These are phyloP conservation scores for Erigeron philadelphicus DNA, from an alignment of 140 eudicot genomes.

Conservation along the genomic window DNA sequence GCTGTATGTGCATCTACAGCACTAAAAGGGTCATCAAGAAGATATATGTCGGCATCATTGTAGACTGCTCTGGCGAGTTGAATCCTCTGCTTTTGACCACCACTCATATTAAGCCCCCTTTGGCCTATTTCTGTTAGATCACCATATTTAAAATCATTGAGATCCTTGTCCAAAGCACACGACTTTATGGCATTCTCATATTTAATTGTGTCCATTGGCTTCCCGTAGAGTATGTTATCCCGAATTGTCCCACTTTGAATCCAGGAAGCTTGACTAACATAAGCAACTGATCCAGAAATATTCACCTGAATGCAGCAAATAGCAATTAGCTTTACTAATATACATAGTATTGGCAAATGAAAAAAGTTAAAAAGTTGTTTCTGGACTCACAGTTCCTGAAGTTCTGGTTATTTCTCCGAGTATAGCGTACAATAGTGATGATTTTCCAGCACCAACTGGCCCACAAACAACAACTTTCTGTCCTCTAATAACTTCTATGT, in stretches of 20 bases:
- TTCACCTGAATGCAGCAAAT: constrained; percentile 36
- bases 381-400: constrained; percentile 49
- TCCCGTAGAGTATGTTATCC: constrained; percentile 68
- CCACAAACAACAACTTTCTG: constrained; percentile 59
- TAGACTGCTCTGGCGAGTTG: constrained; percentile 73
- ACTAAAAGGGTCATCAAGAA: constrained; percentile 77
- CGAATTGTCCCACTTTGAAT: constrained; percentile 70
- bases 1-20: constrained; percentile 88
- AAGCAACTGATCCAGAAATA: constrained; percentile 55
- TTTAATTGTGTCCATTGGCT: constrained; percentile 45
- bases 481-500: constrained; percentile 37
- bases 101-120: constrained; percentile 68
- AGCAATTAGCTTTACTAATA: not conserved
- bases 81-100: constrained; percentile 78
- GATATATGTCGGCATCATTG: constrained; percentile 57
- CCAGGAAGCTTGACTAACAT: constrained; percentile 74
- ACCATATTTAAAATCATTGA: constrained; percentile 45
- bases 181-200: constrained; percentile 47
- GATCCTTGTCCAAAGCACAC: constrained; percentile 60
- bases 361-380: not conserved
- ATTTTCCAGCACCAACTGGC: constrained; percentile 76
- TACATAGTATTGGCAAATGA: not conserved
- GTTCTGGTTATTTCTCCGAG: constrained; percentile 50
- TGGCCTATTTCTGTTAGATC: constrained; percentile 74
- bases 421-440: constrained; percentile 48